These are phyloP conservation scores for Xylaria venustula DNA, from an alignment of 495 filamentous ascomycete species.

Conservation along the genomic window DNA sequence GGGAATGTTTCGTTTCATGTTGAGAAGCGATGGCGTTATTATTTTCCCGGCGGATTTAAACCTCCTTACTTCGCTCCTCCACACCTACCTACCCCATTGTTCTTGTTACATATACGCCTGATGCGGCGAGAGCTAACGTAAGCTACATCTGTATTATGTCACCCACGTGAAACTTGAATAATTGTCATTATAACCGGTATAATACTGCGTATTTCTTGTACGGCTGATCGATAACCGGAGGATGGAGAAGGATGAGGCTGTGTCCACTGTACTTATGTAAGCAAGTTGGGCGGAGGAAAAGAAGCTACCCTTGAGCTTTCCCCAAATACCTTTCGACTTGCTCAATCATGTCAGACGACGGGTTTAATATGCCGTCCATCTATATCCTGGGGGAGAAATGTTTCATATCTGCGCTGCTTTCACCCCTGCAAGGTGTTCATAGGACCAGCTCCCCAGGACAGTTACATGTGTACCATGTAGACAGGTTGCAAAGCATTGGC, in stretches of 20 bases:
- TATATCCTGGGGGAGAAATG: background rate
- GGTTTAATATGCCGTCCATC: background rate
- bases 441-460: too few species aligned
- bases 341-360: background rate
- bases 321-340: background rate
- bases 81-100: too few species aligned
- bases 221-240: background rate
- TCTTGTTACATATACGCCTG: background rate
- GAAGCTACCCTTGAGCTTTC: constrained; percentile 10
- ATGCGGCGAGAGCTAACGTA: background rate
- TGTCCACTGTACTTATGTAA: background rate
- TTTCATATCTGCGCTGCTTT: too few species aligned
- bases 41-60: too few species aligned
- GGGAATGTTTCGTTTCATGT: constrained; percentile 7
- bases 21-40: background rate
- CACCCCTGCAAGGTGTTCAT: too few species aligned
- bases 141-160: background rate
- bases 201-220: too few species aligned
- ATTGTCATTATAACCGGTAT: too few species aligned
- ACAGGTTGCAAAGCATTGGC: too few species aligned
- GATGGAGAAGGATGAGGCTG: constrained; percentile 10
- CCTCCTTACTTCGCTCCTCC: too few species aligned
- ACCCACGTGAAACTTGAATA: background rate
- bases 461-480: too few species aligned
- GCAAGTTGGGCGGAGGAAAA: background rate